Conservation (phyloP, 768 basidiomycete species). For the Mycena rebaudengoi region DNA sequence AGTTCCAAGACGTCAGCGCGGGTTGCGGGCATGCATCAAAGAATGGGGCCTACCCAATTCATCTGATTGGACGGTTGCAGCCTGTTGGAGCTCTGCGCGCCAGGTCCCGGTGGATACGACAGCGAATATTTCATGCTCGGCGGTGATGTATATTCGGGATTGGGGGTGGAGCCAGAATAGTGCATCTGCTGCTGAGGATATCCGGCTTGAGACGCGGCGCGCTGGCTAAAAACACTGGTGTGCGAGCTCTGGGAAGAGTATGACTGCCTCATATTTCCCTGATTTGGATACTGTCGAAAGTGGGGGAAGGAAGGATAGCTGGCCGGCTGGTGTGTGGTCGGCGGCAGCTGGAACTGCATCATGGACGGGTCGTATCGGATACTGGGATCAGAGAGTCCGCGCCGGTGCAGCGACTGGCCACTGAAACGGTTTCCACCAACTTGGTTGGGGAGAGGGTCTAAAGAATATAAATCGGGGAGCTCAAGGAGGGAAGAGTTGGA, state of each 20-base stretch:
- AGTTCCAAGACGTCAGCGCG: too few relatives aligned
- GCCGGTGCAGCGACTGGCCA: background rate
- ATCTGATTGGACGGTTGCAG: too few relatives aligned
- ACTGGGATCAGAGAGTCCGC: background rate
- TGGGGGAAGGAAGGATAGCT: background rate
- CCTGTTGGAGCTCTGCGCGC: too few relatives aligned
- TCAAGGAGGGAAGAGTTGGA: background rate
- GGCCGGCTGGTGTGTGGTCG: background rate
- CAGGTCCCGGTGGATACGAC: background rate
- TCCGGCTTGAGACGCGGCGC: background rate
- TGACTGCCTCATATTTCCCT: background rate
- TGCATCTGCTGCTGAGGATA: slow-evolving; percentile 16
- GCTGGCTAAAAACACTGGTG: background rate
- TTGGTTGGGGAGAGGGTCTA: too few relatives aligned
- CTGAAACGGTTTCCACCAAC: background rate
- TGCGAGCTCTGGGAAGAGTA: background rate
- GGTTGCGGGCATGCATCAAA: too few relatives aligned
- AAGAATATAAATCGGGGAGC: background rate
- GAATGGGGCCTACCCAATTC: too few relatives aligned
- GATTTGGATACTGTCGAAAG: too few relatives aligned
- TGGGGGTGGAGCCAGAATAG: slow-evolving; percentile 11
- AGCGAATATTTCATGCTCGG: too few relatives aligned
- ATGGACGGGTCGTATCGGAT: background rate
- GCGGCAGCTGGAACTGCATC: background rate
- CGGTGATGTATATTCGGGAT: slow-evolving; percentile 1